Base-by-base conservation (phyloP, 441 rosid genomes). In the Sinapis alba region DNA sequence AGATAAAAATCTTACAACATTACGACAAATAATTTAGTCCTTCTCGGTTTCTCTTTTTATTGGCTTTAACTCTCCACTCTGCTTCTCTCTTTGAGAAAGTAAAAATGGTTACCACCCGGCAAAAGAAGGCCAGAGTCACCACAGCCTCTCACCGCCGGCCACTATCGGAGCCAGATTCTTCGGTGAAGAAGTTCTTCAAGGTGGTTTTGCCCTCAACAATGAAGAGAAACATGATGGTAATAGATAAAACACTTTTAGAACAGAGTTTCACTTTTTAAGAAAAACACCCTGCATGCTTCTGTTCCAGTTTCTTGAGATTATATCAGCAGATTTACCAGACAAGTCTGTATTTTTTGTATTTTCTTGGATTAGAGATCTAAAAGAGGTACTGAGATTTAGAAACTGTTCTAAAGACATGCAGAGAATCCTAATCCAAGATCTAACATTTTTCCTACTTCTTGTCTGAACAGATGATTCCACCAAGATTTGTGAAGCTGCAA, bases 191-290 rank as follows among this genome's bases (percentile, higher is more conserved):
- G 69, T 78, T 78, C 73, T 78, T 27, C 21, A 72, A 38, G 65
- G n/a, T 78, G 61, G 30, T 67, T 21, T 72, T 78, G 53, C 73
- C 81, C 15, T 67, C 81, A 7, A 53, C 73, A 38, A 21, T 72
- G 73, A 28, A 78, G 69, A 51, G 2, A 0, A 67, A 67, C 36
- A 67, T 72, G 81, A 54, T 78, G 81, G 81, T 78, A 72, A 78
- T 11, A 2, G 26, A 53, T 13, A 10, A 36, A 18, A 19, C 51
- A 27, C 64, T 61, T 61, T 10, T 15, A 38, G 47, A 47, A 30
- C 30, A 58, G 19, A 26, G 26, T 38, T 38, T 56, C 36, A 68
- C 61, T 58, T 63, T 10, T 13, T 18, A 53, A 24, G n/a, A n/a
- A n/a, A 54, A 26, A 15, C 28, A 43, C 12, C 64, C 21, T 78